Conservation (phyloP, 441 rosid species). For the Caryocar brasiliense region DNA sequence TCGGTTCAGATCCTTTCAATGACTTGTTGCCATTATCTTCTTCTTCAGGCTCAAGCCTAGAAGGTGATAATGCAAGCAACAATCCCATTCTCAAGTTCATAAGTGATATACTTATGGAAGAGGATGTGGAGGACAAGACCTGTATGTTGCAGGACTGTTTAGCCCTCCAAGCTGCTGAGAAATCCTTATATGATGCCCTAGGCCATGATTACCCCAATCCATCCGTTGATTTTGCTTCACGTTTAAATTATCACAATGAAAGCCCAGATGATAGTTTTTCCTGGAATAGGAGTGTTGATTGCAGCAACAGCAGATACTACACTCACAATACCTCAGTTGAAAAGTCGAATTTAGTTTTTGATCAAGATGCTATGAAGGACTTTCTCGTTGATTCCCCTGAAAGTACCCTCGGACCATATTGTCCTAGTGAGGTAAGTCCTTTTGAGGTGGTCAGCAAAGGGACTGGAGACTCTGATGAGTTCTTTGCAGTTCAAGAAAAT, state of each 20-base stretch:
- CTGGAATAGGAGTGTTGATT: constrained; percentile 6
- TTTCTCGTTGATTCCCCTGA: constrained; percentile 16
- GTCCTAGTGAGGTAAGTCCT: constrained; percentile 2
- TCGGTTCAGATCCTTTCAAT: neutral
- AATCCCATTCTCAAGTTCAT: constrained; percentile 51
- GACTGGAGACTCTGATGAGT: neutral
- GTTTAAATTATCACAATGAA: neutral
- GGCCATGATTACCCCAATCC: constrained; percentile 38
- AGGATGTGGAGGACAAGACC: constrained; percentile 51
- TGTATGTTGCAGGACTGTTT: constrained; percentile 72
- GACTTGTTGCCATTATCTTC: constrained; percentile 2
- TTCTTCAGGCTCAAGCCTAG: constrained; percentile 7
- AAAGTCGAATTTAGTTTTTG: neutral
- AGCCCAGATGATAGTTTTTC: constrained; percentile 6
- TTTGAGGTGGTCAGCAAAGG: neutral
- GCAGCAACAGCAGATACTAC: neutral
- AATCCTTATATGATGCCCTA: constrained; percentile 57
- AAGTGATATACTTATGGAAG: constrained; percentile 73
- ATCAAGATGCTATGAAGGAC: constrained; percentile 8
- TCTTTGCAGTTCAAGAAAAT: neutral
- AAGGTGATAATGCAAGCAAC: constrained; percentile 12
- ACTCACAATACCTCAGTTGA: constrained; percentile 5
- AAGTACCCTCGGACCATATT: constrained; percentile 14
- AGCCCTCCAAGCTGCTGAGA: constrained; percentile 80
- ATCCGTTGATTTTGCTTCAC: neutral